Conservation (phyloP, 2,329 filamentous ascomycete genomes). For the Botryotinia calthae region DNA sequence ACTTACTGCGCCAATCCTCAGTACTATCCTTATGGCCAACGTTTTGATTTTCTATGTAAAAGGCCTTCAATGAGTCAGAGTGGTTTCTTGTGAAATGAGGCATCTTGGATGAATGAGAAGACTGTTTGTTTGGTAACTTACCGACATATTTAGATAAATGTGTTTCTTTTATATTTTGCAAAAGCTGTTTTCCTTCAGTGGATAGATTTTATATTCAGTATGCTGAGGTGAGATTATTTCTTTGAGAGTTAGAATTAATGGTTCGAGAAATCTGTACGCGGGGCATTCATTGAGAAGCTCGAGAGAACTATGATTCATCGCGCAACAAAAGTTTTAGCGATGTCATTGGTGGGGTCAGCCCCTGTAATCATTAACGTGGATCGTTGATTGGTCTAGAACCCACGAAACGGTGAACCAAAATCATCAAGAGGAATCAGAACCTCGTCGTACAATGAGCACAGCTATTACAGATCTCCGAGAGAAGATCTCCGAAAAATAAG, state of each 20-base stretch:
- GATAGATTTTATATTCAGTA: not conserved
- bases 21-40: conserved; percentile 71
- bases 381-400: conserved; percentile 6
- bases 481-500: conserved; percentile 5
- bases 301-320: not conserved
- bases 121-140: conserved; percentile 11
- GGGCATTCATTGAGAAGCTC: conserved; percentile 1
- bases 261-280: conserved; percentile 10
- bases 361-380: conserved; percentile 1
- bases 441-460: not conserved
- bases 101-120: conserved; percentile 7
- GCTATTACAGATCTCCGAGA: not conserved
- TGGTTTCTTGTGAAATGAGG: conserved; percentile 14
- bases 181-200: not conserved
- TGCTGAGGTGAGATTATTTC: conserved; percentile 18
- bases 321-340: conserved; percentile 12
- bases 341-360: conserved; percentile 10
- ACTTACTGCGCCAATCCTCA: conserved; percentile 80
- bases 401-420: not conserved
- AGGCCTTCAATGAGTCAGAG: conserved; percentile 46
- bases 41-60: conserved; percentile 76
- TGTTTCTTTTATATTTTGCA: conserved; percentile 1
- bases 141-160: conserved; percentile 5
- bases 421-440: not conserved
- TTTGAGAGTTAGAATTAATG: not conserved